Base-by-base conservation (phyloP, 345 rosid genomes). In the Euphorbia pulcherrima region DNA sequence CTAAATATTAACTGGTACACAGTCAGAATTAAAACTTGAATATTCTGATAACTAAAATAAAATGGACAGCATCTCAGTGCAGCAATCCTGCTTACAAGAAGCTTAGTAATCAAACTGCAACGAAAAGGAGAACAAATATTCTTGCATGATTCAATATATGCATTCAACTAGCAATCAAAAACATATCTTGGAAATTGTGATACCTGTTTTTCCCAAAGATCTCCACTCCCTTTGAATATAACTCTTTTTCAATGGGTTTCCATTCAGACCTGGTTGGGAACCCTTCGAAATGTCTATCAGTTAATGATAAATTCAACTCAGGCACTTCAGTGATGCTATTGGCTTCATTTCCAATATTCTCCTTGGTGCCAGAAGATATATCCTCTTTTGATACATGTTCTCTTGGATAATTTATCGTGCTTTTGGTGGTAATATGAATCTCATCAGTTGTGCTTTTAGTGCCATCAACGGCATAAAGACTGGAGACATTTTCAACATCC, bases 191-290 rank as follows among this genome's bases (percentile, higher is more conserved):
- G 56, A 72, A 79, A 69, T 40, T 53, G 46, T 29, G 37, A 67
- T 83, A 90, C 99, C 99, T 94, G 85, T 91, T 94, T 87, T 90
- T 88, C 54, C 99, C 99, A 82, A 85, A 94, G 66, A 94, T 94
- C 81, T 94, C 97, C 61, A 94, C 82, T 78, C 99, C 99, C 81
- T 94, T 94, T 73, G 75, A 74, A 79, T 88, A 94, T 61, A 94
- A 78, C 77, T 94, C 97, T 81, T 83, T 94, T 82, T 94, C 97
- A 60, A 91, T 83, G 57, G 95, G 92, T 71, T 80, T 88, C 99
- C 99, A 94, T 65, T 80, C 84, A 50, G 87, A 68, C 53, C 50
- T 68, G 69, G 64, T 51, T 17, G 33, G 60, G n/a, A 56, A 33
- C 26, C 58, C 77, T 27, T 24, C 69, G 20, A 17, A 37, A 54